Evolutionary conservation across 23 red algal species (phyloP).

Genomic region (Chondrus crispus): DNA sequence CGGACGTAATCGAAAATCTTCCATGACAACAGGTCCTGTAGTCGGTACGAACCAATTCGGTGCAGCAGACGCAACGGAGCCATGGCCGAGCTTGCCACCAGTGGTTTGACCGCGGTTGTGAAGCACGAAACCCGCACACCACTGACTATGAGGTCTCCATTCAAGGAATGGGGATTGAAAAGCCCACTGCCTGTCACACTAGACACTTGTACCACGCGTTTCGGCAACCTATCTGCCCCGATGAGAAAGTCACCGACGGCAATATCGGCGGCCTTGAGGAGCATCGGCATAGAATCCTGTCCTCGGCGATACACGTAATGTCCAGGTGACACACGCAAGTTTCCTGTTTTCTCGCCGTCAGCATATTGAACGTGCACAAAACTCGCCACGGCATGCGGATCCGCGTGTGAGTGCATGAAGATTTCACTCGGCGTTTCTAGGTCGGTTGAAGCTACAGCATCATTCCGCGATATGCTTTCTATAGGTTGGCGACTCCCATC

Average conservation of each 20-base stretch:
- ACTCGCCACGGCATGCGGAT: not conserved
- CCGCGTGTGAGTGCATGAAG: conserved; percentile 36
- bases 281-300: not conserved
- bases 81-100: conserved; percentile 41
- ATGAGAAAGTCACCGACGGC: conserved; percentile 13
- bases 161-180: conserved; percentile 67
- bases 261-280: not conserved
- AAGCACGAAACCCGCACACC: conserved; percentile 55
- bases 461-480: conserved; percentile 7
- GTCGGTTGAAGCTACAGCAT: not conserved
- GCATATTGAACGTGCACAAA: conserved; percentile 12
- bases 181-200: conserved; percentile 40
- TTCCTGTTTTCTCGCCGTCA: not conserved
- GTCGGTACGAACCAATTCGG: too few species aligned
- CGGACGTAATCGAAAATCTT: too few species aligned
- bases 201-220: not conserved
- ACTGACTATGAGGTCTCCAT: conserved; percentile 55
- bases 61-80: too few species aligned
- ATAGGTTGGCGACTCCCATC: not conserved
- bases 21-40: too few species aligned
- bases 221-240: not conserved
- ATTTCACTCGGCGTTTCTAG: not conserved
- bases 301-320: conserved; percentile 28
- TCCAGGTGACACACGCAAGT: not conserved
- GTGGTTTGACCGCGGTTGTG: conserved; percentile 59